Conservation (phyloP, 768 basidiomycete species). For the Dioszegia aurantiaca region DNA sequence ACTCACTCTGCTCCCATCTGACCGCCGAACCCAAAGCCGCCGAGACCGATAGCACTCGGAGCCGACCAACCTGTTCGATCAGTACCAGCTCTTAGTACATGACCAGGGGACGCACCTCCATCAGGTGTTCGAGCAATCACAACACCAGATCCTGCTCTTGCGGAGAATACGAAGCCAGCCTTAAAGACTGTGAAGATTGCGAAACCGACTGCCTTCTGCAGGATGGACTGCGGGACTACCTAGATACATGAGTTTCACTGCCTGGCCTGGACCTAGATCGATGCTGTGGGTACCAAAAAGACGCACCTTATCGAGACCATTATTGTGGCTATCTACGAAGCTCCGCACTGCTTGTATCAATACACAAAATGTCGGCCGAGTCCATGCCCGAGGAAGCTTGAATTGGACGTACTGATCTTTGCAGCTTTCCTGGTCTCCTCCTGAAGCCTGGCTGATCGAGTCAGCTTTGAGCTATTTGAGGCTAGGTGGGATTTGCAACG, state of each 20-base stretch:
- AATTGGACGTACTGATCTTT: conserved; percentile 64
- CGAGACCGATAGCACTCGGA: conserved; percentile 90
- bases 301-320: conserved; percentile 73
- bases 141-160: conserved; percentile 77
- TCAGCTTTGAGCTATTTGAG: not conserved
- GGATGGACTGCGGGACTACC: conserved; percentile 61
- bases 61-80: conserved; percentile 76
- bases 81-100: not conserved
- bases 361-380: not conserved
- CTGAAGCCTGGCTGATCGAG: conserved; percentile 57
- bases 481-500: too few relatives aligned
- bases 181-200: conserved; percentile 57
- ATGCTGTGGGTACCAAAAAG: not conserved
- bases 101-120: conserved; percentile 62
- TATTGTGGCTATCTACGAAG: conserved; percentile 75
- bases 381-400: not conserved
- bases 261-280: not conserved
- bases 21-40: conserved; percentile 81
- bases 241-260: too few relatives aligned
- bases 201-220: conserved; percentile 68
- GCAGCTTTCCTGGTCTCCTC: conserved; percentile 82
- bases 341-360: conserved; percentile 62
- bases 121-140: conserved; percentile 80
- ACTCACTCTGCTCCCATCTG: conserved; percentile 55
- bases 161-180: conserved; percentile 65